A percentile compares a stretch with the other conserved stretches of the same genome.
Evolutionary conservation across 1,284 basidiomycete species (phyloP).

Genomic region (Tilletia walkeri): DNA sequence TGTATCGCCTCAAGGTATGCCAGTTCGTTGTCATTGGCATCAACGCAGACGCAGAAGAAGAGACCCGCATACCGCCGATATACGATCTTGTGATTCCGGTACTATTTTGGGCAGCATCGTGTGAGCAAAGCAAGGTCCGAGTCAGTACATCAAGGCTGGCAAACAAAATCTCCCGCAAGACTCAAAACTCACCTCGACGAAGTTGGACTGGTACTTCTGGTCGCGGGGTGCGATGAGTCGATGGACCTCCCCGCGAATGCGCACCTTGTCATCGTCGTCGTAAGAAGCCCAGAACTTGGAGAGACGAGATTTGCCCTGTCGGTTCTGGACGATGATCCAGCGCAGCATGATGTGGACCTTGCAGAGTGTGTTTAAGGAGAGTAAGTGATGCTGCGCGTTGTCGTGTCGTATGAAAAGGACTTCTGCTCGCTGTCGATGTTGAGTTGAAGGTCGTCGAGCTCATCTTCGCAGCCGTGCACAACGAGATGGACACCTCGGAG

Average conservation of each 20-base stretch:
- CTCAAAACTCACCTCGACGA: slow-evolving; percentile 76
- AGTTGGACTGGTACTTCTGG: slow-evolving; percentile 98
- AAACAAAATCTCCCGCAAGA: background rate
- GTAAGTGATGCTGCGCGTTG: background rate
- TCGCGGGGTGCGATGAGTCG: slow-evolving; percentile 91
- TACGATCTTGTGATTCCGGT: slow-evolving; percentile 48
- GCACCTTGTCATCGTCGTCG: slow-evolving; percentile 66
- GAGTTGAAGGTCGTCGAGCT: background rate
- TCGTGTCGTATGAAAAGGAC: background rate
- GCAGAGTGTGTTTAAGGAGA: background rate
- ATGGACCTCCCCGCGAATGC: slow-evolving; percentile 90
- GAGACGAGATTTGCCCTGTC: slow-evolving; percentile 93
- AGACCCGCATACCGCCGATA: slow-evolving; percentile 67
- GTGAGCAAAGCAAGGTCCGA: background rate
- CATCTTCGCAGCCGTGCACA: background rate
- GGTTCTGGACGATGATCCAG: slow-evolving; percentile 90
- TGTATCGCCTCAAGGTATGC: slow-evolving; percentile 97
- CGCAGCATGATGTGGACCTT: slow-evolving; percentile 70
- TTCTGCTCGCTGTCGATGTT: background rate
- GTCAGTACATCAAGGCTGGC: background rate
- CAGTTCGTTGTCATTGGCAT: slow-evolving; percentile 96
- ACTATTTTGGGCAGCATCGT: slow-evolving; percentile 23
- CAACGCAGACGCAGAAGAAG: slow-evolving; percentile 91
- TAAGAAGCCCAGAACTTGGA: slow-evolving; percentile 92
- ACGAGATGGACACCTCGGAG: slow-evolving; percentile 2